Percentiles rank a stretch among this genome's conserved stretches.
Evolutionary conservation across 2,329 filamentous ascomycete genomes (phyloP).

Genomic region (Lecanicillium sp.): DNA sequence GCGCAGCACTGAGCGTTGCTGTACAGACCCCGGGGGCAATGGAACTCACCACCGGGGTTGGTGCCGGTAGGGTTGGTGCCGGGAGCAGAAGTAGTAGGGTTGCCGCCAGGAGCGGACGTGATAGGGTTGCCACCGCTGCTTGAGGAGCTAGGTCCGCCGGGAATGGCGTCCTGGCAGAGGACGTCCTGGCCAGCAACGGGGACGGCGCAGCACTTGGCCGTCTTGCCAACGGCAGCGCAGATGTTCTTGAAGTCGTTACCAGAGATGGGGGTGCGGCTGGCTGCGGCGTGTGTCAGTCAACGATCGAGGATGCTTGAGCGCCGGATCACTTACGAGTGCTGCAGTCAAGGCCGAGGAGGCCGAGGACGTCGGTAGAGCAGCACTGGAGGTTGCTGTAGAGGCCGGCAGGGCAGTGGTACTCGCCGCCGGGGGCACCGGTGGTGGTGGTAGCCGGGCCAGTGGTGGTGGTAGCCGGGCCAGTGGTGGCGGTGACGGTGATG

Average conservation of each 20-base stretch:
- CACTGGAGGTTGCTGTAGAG: slow-evolving; percentile 32
- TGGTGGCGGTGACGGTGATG: background rate
- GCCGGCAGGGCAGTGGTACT: slow-evolving; percentile 16
- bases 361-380: slow-evolving; percentile 43
- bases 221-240: slow-evolving; percentile 40
- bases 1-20: slow-evolving; percentile 8
- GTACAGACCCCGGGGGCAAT: slow-evolving; percentile 4
- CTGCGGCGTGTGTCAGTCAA: too few species aligned
- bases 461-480: background rate
- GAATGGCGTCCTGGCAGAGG: slow-evolving; percentile 4
- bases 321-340: slow-evolving; percentile 4
- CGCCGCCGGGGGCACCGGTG: background rate
- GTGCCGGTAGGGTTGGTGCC: background rate
- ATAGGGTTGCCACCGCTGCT: background rate
- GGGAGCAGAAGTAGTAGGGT: background rate
- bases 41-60: background rate
- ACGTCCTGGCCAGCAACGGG: slow-evolving; percentile 29
- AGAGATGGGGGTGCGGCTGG: background rate
- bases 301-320: too few species aligned
- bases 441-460: background rate
- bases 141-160: background rate
- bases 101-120: background rate
- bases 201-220: slow-evolving; percentile 47
- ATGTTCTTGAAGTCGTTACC: slow-evolving; percentile 18
- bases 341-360: slow-evolving; percentile 43